Conservation (phyloP, 2,329 filamentous ascomycete genomes). For the Hymenoscyphus linearis region DNA sequence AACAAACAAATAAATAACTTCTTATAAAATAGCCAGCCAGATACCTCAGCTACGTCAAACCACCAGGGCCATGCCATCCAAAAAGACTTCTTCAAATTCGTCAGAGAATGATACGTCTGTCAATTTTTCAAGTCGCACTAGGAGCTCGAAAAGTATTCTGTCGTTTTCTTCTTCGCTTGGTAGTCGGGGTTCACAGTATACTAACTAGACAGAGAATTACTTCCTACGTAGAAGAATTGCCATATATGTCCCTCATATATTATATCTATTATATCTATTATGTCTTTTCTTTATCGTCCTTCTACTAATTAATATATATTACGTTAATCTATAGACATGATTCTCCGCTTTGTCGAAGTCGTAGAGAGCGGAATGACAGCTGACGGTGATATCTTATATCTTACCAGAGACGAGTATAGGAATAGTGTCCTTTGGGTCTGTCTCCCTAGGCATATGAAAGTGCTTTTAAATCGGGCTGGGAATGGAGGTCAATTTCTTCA, state of each 20-base stretch:
- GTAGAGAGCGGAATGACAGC: not conserved
- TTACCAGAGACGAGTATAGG: not conserved
- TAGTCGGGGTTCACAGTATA: not conserved
- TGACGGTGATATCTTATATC: not conserved
- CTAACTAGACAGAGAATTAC: not conserved
- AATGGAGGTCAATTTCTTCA: not conserved
- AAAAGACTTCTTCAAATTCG: not conserved
- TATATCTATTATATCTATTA: not conserved
- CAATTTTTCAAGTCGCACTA: not conserved
- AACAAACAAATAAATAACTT: too few relatives aligned
- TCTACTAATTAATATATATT: not conserved
- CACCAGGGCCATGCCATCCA: not conserved
- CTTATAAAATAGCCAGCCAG: too few relatives aligned
- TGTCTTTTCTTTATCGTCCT: not conserved
- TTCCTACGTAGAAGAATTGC: not conserved
- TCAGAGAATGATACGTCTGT: not conserved
- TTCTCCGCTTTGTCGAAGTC: not conserved
- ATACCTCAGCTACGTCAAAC: not conserved
- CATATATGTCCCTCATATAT: not conserved
- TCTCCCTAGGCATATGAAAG: not conserved
- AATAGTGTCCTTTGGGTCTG: not conserved
- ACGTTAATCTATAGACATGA: not conserved
- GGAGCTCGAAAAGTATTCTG: not conserved
- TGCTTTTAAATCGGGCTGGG: not conserved
- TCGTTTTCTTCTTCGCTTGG: not conserved